Percentiles rank a stretch among this genome's conserved stretches.
Evolutionary conservation across 139 green algal species (phyloP).

Genomic region (Tetraselmis striata): DNA sequence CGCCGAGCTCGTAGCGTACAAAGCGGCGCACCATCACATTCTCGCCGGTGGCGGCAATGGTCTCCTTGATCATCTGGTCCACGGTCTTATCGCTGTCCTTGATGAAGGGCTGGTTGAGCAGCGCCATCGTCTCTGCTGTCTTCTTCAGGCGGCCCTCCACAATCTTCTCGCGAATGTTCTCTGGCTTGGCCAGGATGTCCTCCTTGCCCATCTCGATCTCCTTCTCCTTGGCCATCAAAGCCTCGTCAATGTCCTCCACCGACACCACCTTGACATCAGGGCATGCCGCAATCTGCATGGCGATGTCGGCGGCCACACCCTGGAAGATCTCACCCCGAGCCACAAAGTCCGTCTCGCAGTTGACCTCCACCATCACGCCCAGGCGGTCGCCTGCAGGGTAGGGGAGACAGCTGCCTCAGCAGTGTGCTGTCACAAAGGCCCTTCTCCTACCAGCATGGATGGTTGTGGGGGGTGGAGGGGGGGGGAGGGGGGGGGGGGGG

Average conservation of each 20-base stretch:
- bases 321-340: constrained; percentile 83
- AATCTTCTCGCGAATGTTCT: constrained; percentile 81
- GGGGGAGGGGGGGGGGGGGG: too few relatives aligned
- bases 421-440: too few relatives aligned
- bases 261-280: constrained; percentile 55
- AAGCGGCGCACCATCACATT: constrained; percentile 87
- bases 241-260: constrained; percentile 47
- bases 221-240: constrained; percentile 59
- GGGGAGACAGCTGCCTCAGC: too few relatives aligned
- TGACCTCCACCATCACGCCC: constrained; percentile 90
- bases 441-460: too few relatives aligned
- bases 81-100: constrained; percentile 79
- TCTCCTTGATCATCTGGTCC: constrained; percentile 80
- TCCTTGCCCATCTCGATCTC: constrained; percentile 93
- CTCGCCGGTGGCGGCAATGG: constrained; percentile 79
- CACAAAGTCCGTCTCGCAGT: constrained; percentile 96
- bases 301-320: constrained; percentile 55
- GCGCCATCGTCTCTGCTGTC: constrained; percentile 66
- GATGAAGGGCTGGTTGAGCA: constrained; percentile 88
- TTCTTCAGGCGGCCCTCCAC: constrained; percentile 91
- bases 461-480: too few relatives aligned
- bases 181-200: constrained; percentile 89
- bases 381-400: constrained; percentile 48
- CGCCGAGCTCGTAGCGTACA: constrained; percentile 73
- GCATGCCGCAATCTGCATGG: constrained; percentile 68